Evolutionary conservation across 1,139 yeast genomes (phyloP).

Genomic region (Geotrichum reessii): DNA sequence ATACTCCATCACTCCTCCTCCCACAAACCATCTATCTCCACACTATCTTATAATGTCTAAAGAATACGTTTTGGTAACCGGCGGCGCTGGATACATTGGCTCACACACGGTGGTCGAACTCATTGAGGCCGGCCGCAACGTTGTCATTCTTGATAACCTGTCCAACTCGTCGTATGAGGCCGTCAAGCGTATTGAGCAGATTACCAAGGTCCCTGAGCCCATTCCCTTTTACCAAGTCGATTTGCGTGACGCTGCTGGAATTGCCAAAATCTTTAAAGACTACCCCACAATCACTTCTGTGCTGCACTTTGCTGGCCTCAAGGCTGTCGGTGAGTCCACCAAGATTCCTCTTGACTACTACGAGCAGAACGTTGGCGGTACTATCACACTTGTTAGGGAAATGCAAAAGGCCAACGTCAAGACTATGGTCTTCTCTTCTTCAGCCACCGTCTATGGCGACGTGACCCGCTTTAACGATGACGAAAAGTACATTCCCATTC

Average conservation of each 20-base stretch:
- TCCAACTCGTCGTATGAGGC: constrained; percentile 66
- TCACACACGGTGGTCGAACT: constrained; percentile 72
- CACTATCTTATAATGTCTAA: constrained; percentile 5
- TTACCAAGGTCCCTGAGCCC: constrained; percentile 40
- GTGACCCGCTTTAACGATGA: constrained; percentile 51
- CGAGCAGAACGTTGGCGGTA: constrained; percentile 63
- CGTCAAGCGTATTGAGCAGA: constrained; percentile 56
- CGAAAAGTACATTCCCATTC: constrained; percentile 70
- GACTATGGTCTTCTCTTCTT: constrained; percentile 67
- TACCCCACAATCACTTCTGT: constrained; percentile 53
- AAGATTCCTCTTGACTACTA: constrained; percentile 65
- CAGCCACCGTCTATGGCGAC: constrained; percentile 83
- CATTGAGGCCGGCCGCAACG: constrained; percentile 58
- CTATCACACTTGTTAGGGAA: constrained; percentile 52
- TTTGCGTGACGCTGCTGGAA: constrained; percentile 47
- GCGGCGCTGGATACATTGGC: constrained; percentile 87
- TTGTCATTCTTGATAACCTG: constrained; percentile 66
- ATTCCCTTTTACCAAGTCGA: constrained; percentile 61
- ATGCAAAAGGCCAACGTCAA: constrained; percentile 46
- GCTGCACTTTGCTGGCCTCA: constrained; percentile 80
- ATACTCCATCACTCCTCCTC: not conserved
- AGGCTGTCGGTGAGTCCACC: constrained; percentile 81
- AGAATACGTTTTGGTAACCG: constrained; percentile 61
- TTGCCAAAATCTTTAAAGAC: constrained; percentile 46
- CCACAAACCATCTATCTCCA: not conserved